These are phyloP conservation scores for Penicillium vulpinum DNA, from an alignment of 2,329 filamentous ascomycete species.

Conservation along the genomic window DNA sequence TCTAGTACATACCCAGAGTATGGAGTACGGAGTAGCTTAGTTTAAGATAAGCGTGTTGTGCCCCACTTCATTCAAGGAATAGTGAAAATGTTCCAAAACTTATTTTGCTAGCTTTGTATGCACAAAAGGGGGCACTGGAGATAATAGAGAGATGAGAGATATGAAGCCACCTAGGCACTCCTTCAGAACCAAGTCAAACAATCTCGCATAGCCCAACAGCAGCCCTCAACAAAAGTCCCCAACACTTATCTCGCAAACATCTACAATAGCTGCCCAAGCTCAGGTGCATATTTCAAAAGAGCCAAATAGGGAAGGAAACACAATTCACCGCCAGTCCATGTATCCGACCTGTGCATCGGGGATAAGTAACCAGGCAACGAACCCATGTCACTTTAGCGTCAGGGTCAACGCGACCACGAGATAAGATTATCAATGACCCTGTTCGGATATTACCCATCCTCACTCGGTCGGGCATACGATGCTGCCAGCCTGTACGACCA, in stretches of 20 bases:
- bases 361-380: neutral
- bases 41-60: neutral
- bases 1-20: no score
- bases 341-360: constrained; percentile 2
- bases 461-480: constrained; percentile 1
- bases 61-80: neutral
- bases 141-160: neutral
- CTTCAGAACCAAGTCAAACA: neutral
- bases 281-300: neutral
- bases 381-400: constrained; percentile 2
- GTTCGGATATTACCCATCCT: constrained; percentile 6
- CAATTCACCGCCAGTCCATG: constrained; percentile 10
- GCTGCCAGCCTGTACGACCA: neutral
- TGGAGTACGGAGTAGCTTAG: neutral
- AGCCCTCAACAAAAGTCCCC: neutral
- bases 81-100: neutral
- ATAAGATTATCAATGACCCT: neutral
- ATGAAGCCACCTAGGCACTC: neutral
- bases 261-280: neutral
- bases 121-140: neutral
- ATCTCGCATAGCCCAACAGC: neutral
- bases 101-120: neutral
- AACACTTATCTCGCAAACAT: neutral
- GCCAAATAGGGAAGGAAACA: constrained; percentile 6
- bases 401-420: neutral